Base-by-base conservation (phyloP, 2,329 filamentous ascomycete genomes). In the Exophiala alcalophila region DNA sequence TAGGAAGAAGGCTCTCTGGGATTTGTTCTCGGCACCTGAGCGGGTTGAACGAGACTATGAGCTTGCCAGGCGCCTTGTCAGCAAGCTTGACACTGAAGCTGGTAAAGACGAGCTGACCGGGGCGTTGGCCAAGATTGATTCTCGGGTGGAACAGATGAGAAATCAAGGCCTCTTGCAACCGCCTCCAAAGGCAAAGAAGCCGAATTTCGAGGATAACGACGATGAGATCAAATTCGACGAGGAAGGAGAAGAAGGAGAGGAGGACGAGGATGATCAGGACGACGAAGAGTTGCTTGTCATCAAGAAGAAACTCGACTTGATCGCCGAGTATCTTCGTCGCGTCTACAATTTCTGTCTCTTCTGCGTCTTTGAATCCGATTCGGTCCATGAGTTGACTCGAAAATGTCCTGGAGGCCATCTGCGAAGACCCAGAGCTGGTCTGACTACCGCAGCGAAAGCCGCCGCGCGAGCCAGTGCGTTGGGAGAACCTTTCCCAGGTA, bases 321-420 rank as follows among this genome's bases (percentile, higher is more conserved):
- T 95, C 64, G 92, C 97, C 39, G 92, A 98, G 68, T 98, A 98
- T 63, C 76, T 98, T 47, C 88, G 92, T 38, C 83, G 92, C 11
- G 92, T 98, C 38, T 94, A 94, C 75, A 96, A 92, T 68, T 97
- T 98, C 69, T 98, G 92, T 71, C 96, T 98, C 73, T 98, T 97
- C 72, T 98, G 92, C 64, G 94, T 98, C 4, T 97, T 98, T 56
- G 92, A 98, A 67, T 92, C 89, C 60, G 92, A 98, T 65, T 97
- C 91, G 0, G 83, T 97, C 15, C 92, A 98, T 60, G 92, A 98
- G 67, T 74, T 98, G 54, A 90, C 87, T 27, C 82, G 92, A 47
- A 97, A 98, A 68, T 98, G 92, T 58, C 89, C 92, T 18, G 92
- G 92, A 28, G 92, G 92, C n/a, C 92, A 98, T 72, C 80, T 98